phyloP scores from a whole-genome alignment of 768 basidiomycete genomes.

The Trametes cingulata region DNA sequence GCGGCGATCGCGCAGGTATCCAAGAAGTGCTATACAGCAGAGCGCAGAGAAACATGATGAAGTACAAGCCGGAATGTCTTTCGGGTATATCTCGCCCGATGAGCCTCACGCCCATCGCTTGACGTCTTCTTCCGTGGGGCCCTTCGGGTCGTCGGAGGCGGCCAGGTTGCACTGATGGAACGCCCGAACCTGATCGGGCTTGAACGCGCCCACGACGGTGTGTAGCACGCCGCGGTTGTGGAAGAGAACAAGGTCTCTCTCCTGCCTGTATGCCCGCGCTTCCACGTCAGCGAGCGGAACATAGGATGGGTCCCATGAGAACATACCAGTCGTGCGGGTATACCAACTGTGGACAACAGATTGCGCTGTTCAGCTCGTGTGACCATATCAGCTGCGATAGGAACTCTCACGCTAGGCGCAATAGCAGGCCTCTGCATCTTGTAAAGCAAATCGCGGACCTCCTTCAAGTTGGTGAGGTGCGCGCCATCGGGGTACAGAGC shows the following conservation, averaged over 20 bases:
- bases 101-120: conserved; percentile 53
- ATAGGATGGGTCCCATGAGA: background rate
- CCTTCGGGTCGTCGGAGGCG: conserved; percentile 67
- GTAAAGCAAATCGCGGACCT: conserved; percentile 76
- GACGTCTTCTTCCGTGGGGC: conserved; percentile 69
- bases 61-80: background rate
- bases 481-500: conserved; percentile 85
- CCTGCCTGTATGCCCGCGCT: conserved; percentile 36
- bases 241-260: conserved; percentile 79
- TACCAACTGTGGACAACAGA: conserved; percentile 50
- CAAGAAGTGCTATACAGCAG: no score
- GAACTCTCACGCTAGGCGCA: conserved; percentile 59
- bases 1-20: no score
- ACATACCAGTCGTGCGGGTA: conserved; percentile 86
- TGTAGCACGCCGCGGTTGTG: conserved; percentile 85
- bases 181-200: conserved; percentile 62
- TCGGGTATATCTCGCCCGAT: background rate
- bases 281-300: background rate
- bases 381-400: background rate
- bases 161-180: conserved; percentile 92
- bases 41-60: background rate
- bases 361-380: conserved; percentile 9
- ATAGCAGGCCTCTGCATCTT: conserved; percentile 90
- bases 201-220: conserved; percentile 77
- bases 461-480: conserved; percentile 67